Evolutionary conservation across 345 rosid genomes (phyloP).

Genomic region (Ricinus communis): DNA sequence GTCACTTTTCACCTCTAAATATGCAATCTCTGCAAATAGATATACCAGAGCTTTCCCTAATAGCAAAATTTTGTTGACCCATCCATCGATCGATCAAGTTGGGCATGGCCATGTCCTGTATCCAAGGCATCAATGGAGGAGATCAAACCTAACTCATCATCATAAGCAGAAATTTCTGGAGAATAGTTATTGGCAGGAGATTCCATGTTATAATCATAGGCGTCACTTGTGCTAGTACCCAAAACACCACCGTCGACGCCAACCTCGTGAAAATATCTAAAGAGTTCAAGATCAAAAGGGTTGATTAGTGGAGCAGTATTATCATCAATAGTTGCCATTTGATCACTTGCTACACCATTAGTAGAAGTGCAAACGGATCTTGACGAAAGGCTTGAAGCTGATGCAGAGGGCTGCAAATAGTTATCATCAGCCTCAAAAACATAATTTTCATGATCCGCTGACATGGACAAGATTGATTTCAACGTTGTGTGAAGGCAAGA

Average conservation of each 20-base stretch:
- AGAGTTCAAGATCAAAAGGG: too few relatives aligned
- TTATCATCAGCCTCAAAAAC: neutral
- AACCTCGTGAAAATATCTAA: neutral
- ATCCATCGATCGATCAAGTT: too few relatives aligned
- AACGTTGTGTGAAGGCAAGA: constrained; percentile 23
- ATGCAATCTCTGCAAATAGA: too few relatives aligned
- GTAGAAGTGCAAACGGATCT: neutral
- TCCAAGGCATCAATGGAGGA: too few relatives aligned
- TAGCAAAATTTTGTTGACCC: too few relatives aligned
- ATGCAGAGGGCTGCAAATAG: neutral
- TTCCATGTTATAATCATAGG: neutral
- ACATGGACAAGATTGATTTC: constrained; percentile 14
- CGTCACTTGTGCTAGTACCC: neutral
- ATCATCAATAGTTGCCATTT: neutral
- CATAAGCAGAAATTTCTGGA: too few relatives aligned
- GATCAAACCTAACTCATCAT: too few relatives aligned
- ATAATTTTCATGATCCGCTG: neutral
- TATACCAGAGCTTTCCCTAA: too few relatives aligned
- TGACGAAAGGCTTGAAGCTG: neutral
- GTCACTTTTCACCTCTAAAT: too few relatives aligned
- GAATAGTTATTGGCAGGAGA: neutral
- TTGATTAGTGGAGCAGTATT: neutral
- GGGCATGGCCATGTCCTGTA: too few relatives aligned
- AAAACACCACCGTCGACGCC: neutral
- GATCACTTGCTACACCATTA: neutral